Percentiles rank a stretch among this genome's conserved stretches.
Evolutionary conservation across 768 basidiomycete genomes (phyloP).

Genomic region (Pleurotus tuoliensis): DNA sequence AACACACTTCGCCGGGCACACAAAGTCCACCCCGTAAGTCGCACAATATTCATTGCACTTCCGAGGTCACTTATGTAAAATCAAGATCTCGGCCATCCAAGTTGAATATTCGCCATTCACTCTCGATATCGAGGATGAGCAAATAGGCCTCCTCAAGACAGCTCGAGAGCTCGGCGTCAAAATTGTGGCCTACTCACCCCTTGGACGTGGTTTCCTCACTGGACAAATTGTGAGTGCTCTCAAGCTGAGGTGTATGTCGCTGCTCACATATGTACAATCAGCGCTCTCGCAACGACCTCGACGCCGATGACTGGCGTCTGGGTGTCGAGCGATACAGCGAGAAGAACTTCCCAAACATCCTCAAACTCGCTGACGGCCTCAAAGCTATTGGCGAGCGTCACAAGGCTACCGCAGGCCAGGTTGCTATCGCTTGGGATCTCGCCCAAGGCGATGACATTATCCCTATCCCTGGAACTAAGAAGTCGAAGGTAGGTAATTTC

Average conservation of each 20-base stretch:
- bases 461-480: constrained; percentile 34
- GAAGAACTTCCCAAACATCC: constrained; percentile 27
- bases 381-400: constrained; percentile 25
- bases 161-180: constrained; percentile 39
- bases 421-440: constrained; percentile 37
- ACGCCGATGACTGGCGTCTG: constrained; percentile 34
- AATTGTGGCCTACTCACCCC: constrained; percentile 46
- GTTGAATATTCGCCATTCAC: constrained; percentile 39
- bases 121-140: constrained; percentile 38
- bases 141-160: constrained; percentile 32
- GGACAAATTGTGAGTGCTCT: constrained; percentile 34
- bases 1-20: constrained; percentile 45
- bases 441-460: constrained; percentile 33
- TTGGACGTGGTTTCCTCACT: constrained; percentile 45
- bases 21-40: constrained; percentile 43
- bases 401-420: constrained; percentile 32
- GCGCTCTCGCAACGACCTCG: constrained; percentile 36
- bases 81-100: constrained; percentile 39
- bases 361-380: constrained; percentile 28
- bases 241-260: constrained; percentile 10
- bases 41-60: constrained; percentile 16
- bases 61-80: too few relatives aligned
- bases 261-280: neutral
- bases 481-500: constrained; percentile 18
- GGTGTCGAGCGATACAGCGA: constrained; percentile 21